Base-by-base conservation (phyloP, 1,284 basidiomycete genomes). In the Gastroboletus turbinatus region DNA sequence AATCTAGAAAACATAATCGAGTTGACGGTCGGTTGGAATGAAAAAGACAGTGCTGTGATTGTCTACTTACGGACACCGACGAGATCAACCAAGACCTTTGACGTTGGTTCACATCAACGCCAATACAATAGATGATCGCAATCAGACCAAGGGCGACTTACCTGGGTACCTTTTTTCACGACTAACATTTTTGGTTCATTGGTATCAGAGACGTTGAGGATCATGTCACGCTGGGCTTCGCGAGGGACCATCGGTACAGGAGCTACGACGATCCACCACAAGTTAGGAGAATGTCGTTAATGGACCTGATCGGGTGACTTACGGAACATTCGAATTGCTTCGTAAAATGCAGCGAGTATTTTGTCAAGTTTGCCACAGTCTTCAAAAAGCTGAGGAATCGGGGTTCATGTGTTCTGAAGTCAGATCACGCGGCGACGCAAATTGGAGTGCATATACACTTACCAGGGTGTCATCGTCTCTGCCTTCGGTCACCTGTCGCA, bases 371-470 rank as follows among this genome's bases (percentile, higher is more conserved):
- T 50, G 7, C 19, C 16, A 23, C 23, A 49, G 8, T 50, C 48
- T 49, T 49, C 48, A 23, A 8, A 48, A 1, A 16, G 43, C 45
- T 50, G 43, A 29, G 5, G 13, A 47, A 47, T 42, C 7, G 2
- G 11, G 8, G 5, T 44, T n/a, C 4, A 30, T 14, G 11, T 8
- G 11, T 29, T 19, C 23, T 13, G 7, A 6, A 7, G 19, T 50
- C 10, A 30, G 27, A 30, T 3, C 14, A 65, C 60, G 76, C 78
- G 29, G 8, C 4, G n/a, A 11, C 5, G 17, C 19, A 7, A 14
- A 7, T 13, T 35, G 17, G 30, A n/a, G 32, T 25, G 17, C 23
- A 10, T 23, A 16, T 7, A 16, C 21, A 27, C 42, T 43, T 17
- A 25, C 40, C 8, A 17, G 17, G 16, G 9, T 43, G 16, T 43